Evolutionary conservation across 441 rosid genomes (phyloP).

Genomic region (Flueggea neowawraea): DNA sequence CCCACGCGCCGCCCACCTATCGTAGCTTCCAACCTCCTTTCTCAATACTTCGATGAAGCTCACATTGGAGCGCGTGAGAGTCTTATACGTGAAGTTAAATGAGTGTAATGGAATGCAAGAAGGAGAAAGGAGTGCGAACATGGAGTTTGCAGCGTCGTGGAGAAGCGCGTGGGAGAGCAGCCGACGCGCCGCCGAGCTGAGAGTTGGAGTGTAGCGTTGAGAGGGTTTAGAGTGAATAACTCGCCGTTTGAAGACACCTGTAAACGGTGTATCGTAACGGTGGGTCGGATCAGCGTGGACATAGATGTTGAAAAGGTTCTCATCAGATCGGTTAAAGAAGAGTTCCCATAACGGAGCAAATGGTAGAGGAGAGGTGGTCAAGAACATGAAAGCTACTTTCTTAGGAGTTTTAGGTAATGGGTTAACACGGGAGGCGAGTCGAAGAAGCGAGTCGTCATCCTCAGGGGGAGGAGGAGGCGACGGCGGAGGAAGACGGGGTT

Average conservation of each 20-base stretch:
- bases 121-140: constrained; percentile 67
- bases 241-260: constrained; percentile 52
- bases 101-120: constrained; percentile 69
- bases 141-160: constrained; percentile 45
- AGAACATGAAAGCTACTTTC: constrained; percentile 69
- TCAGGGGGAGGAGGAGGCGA: constrained; percentile 22
- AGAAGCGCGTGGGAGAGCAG: constrained; percentile 64
- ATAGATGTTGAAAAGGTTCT: constrained; percentile 50
- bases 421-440: constrained; percentile 40
- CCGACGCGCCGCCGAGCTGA: constrained; percentile 66
- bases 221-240: constrained; percentile 55
- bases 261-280: constrained; percentile 34
- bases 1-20: constrained; percentile 83
- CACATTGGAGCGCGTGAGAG: constrained; percentile 28
- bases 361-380: constrained; percentile 60
- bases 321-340: constrained; percentile 39
- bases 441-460: constrained; percentile 46
- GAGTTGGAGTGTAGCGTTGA: constrained; percentile 48
- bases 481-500: constrained; percentile 9
- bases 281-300: constrained; percentile 61
- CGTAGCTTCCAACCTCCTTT: constrained; percentile 48
- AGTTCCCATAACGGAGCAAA: constrained; percentile 65
- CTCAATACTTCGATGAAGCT: constrained; percentile 69
- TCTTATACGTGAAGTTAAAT: constrained; percentile 48
- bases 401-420: constrained; percentile 27